Base-by-base conservation (phyloP, 2,329 filamentous ascomycete species). In the Pyrenophora seminiperda region DNA sequence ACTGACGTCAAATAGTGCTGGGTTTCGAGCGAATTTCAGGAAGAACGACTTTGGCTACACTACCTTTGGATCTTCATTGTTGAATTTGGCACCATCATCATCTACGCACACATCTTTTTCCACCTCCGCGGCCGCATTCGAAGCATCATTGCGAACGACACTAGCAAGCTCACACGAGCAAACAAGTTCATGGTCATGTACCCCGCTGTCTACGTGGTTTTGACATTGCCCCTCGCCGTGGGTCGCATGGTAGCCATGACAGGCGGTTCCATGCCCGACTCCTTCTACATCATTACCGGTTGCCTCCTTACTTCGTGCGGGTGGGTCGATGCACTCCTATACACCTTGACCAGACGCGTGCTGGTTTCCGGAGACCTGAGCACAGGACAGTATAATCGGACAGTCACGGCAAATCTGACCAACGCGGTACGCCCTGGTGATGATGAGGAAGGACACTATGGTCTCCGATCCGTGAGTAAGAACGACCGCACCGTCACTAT, bases 201-300 rank as follows among this genome's bases (percentile, higher is more conserved):
- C 54, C 86, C 87, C 0, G 66, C 84, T 54, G 84, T 87, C 51
- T 89, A 89, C 66, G 77, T 87, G 2, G 50, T 86, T 14, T 84
- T 87, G 56, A 89, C 86, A 0, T 77, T 85, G 0, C 87, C 87
- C 0, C 76, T 90, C 1, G 85, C 85, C 6, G 61, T 72, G 5
- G 72, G 70, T 5, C 67, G 72, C 29, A 74, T 74, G 72, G 63
- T 68, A 11, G 60, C 67, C 15, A 74, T 74, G 72, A 68, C 65
- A 1, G 71, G 70, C 5, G 57, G 58, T 4, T 41, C 73, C 0
- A 76, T 84, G 3, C 77, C 81, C 0, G 73, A 83, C 1, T 71
- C 67, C 0, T 86, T 83, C 64, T 86, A 84, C 65, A 81, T 79
- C 63, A 77, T 84, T 9, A 81, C 84, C 0, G 84, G 83, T 1